phyloP scores from a whole-genome alignment of 1,139 yeast species.

The Saccharomyces hybrid region DNA sequence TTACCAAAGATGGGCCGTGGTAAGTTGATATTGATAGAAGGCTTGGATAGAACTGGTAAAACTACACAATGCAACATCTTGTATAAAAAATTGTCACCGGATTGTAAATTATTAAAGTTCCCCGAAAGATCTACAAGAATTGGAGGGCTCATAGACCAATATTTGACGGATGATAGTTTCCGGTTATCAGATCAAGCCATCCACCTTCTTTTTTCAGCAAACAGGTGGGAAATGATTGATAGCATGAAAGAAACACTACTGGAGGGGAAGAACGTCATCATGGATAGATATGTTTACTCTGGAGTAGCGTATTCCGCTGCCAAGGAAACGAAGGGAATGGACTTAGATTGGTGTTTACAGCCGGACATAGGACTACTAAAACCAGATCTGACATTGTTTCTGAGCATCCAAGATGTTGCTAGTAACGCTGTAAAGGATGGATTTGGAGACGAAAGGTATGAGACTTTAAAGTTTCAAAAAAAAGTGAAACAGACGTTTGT shows the following conservation, averaged over 20 bases:
- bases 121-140: conserved; percentile 81
- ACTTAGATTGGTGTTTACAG: conserved; percentile 62
- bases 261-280: conserved; percentile 51
- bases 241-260: conserved; percentile 42
- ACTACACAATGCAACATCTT: conserved; percentile 70
- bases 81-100: conserved; percentile 36
- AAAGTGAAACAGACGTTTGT: conserved; percentile 57
- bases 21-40: conserved; percentile 73
- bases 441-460: conserved; percentile 91
- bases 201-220: conserved; percentile 85
- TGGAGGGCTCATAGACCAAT: conserved; percentile 70
- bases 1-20: conserved; percentile 36
- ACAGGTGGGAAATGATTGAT: conserved; percentile 76
- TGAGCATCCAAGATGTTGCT: conserved; percentile 49
- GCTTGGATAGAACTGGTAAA: conserved; percentile 91
- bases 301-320: conserved; percentile 92
- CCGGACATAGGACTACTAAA: conserved; percentile 82
- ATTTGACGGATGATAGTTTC: conserved; percentile 48
- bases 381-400: conserved; percentile 78
- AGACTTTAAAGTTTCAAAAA: conserved; percentile 60
- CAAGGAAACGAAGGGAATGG: conserved; percentile 46
- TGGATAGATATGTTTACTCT: conserved; percentile 86
- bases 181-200: conserved; percentile 64
- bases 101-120: conserved; percentile 45
- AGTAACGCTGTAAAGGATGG: conserved; percentile 56